Conservation (phyloP, 306 rosid species). For the Adenanthera pavonina region DNA sequence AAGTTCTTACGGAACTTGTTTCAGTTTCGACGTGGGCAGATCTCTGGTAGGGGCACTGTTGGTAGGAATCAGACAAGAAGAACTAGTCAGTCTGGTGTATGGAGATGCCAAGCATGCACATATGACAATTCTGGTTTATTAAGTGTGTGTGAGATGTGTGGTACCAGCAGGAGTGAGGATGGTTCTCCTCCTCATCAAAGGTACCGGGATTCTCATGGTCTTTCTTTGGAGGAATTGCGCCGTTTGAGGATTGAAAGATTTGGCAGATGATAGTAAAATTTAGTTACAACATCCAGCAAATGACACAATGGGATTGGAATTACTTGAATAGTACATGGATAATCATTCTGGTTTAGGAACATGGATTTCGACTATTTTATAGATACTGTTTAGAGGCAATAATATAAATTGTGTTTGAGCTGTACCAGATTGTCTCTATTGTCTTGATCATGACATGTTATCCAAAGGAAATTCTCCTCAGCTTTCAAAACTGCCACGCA, state of each 20-base stretch:
- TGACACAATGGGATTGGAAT: background rate
- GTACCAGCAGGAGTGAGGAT: constrained; percentile 46
- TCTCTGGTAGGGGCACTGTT: constrained; percentile 69
- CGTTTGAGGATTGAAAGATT: constrained; percentile 72
- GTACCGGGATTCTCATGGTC: constrained; percentile 32
- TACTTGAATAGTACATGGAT: background rate
- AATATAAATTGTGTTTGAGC: background rate
- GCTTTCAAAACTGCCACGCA: background rate
- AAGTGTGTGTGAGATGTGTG: constrained; percentile 81
- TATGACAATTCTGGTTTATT: constrained; percentile 63
- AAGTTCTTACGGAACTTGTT: constrained; percentile 42
- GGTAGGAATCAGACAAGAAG: constrained; percentile 49
- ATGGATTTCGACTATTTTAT: background rate
- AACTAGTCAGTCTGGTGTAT: constrained; percentile 37
- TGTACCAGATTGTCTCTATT: background rate
- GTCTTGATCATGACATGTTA: background rate
- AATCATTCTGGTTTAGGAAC: background rate
- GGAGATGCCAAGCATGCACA: constrained; percentile 84
- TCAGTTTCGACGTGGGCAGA: constrained; percentile 41
- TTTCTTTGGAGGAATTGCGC: constrained; percentile 66
- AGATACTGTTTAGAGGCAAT: background rate
- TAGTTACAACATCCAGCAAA: background rate
- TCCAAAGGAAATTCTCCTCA: background rate
- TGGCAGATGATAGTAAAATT: constrained; percentile 42
- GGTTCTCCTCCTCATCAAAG: constrained; percentile 35